Conservation (phyloP, 1,284 basidiomycete genomes). For the Taiwanofungus camphoratus region DNA sequence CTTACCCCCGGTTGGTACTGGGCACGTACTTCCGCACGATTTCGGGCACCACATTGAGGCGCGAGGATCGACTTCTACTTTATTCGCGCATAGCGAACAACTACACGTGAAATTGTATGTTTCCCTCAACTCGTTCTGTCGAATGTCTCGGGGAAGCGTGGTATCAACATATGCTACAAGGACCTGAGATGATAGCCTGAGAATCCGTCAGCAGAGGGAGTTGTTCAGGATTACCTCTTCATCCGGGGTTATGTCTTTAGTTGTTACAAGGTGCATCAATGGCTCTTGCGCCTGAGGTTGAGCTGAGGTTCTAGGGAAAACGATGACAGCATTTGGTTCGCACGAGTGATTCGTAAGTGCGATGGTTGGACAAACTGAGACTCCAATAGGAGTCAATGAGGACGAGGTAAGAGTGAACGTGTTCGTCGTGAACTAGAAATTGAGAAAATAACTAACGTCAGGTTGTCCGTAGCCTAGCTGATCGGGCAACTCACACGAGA, state of each 20-base stretch:
- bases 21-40: conserved; percentile 56
- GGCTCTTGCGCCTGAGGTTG: conserved; percentile 42
- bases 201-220: background rate
- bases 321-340: conserved; percentile 83
- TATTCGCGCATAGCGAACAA: conserved; percentile 53
- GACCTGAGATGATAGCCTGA: conserved; percentile 31
- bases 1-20: conserved; percentile 52
- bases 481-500: conserved; percentile 47
- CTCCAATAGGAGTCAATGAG: conserved; percentile 73
- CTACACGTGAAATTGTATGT: conserved; percentile 80
- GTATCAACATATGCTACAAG: conserved; percentile 84
- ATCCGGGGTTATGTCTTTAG: conserved; percentile 54
- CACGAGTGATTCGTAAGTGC: conserved; percentile 93
- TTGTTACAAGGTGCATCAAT: conserved; percentile 65
- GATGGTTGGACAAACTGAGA: conserved; percentile 69
- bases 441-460: conserved; percentile 3
- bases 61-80: conserved; percentile 52
- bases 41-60: conserved; percentile 64
- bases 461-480: background rate
- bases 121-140: conserved; percentile 57
- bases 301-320: conserved; percentile 64
- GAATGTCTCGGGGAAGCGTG: conserved; percentile 53
- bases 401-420: conserved; percentile 81
- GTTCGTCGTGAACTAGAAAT: conserved; percentile 75
- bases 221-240: conserved; percentile 56